Evolutionary conservation across 2,329 filamentous ascomycete species (phyloP).

Genomic region (Phoma sp.): DNA sequence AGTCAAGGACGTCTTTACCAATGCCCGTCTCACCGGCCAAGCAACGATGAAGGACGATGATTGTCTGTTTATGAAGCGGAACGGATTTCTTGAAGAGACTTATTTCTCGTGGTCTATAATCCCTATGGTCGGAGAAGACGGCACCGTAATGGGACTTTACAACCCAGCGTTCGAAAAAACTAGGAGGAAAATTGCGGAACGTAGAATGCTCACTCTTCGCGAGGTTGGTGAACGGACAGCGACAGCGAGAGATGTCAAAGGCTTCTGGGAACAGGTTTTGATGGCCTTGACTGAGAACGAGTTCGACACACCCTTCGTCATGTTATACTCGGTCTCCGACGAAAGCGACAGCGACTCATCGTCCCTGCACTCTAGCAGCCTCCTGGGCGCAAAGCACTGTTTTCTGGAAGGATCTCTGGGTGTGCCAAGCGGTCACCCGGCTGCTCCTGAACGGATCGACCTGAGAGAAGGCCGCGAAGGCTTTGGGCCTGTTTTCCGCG

Average conservation of each 20-base stretch:
- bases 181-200: conserved; percentile 76
- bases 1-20: conserved; percentile 72
- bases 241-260: conserved; percentile 73
- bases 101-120: conserved; percentile 87
- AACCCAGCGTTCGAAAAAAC: conserved; percentile 86
- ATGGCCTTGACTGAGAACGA: conserved; percentile 76
- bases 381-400: conserved; percentile 68
- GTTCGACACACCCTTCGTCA: conserved; percentile 76
- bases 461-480: conserved; percentile 73
- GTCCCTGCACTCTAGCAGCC: conserved; percentile 73
- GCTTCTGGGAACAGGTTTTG: conserved; percentile 76
- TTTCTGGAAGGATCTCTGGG: conserved; percentile 77
- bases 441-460: conserved; percentile 70
- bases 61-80: conserved; percentile 73
- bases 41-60: conserved; percentile 88
- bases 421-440: conserved; percentile 68
- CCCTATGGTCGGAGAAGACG: conserved; percentile 76
- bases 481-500: conserved; percentile 77
- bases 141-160: conserved; percentile 77
- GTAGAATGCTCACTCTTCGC: conserved; percentile 78
- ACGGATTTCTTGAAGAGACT: conserved; percentile 76
- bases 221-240: conserved; percentile 80
- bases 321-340: conserved; percentile 78
- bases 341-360: conserved; percentile 75
- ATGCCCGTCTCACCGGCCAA: conserved; percentile 73